Conservation (phyloP, 179 eudicot species). For the Silene coronaria region DNA sequence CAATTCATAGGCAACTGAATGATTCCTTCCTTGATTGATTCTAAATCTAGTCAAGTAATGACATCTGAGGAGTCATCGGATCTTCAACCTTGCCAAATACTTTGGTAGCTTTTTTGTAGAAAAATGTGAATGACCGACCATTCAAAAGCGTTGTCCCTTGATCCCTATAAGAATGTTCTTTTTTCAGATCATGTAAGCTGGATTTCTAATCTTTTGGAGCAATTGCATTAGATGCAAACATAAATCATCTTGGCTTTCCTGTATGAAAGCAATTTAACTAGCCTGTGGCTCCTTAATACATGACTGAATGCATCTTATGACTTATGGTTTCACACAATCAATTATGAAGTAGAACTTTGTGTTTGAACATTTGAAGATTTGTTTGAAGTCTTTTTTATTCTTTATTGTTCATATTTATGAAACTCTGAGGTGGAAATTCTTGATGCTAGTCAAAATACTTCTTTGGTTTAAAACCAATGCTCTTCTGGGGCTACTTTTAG, state of each 20-base stretch:
- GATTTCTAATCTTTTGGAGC: background rate
- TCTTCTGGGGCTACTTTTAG: background rate
- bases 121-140: background rate
- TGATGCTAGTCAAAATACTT: background rate
- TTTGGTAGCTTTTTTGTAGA: background rate
- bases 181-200: background rate
- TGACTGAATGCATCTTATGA: background rate
- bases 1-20: background rate
- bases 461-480: background rate
- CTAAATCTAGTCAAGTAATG: background rate
- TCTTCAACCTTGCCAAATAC: background rate
- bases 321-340: background rate
- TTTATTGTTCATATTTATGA: background rate
- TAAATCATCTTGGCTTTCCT: background rate
- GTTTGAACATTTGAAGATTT: background rate
- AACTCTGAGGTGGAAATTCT: background rate
- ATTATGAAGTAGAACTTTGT: background rate
- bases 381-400: background rate
- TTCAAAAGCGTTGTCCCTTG: background rate
- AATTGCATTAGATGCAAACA: background rate
- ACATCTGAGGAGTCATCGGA: background rate
- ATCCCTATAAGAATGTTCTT: background rate
- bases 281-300: background rate
- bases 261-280: background rate
- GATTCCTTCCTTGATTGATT: background rate